Base-by-base conservation (phyloP, 495 filamentous ascomycete genomes). In the Hypoxylon cercidicola region DNA sequence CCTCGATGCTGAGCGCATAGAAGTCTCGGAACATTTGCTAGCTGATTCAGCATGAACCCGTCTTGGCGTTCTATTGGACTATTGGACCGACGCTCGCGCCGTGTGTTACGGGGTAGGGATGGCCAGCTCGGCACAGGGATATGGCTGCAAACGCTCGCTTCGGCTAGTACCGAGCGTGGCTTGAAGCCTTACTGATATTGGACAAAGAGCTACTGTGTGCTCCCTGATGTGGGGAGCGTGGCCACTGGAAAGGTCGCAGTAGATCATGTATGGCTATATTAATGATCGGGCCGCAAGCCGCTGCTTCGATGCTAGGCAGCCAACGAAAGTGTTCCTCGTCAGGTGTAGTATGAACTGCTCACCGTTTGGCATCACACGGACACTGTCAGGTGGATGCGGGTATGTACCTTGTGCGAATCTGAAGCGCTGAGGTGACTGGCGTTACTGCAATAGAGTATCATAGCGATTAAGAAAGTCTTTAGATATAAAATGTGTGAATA, bases 131-230 rank as follows among this genome's bases (percentile, higher is more conserved):
- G 52, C 25, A 11, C 10, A 12, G 37, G 46, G 28, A 23, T 5
- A 28, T 8, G 28, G 43, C 41, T 63, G 54, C 50, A 55, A 21
- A 20, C 30, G 19, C n/a, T 46, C 19, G 25, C 48, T 44, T 59
- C 64, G 59, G 55, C 8, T 60, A 35, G 43, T 41, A 15, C 59
- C 59, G 64, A 63, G 49, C 37, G 60, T 63, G 55, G 51, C 60
- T 55, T 45, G 43, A 60, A 55, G 54, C 65, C 60, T 50, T 68
- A 37, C 47, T 60, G 53, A 67, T 64, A 63, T 60, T 55, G 25
- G 25, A 34, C 25, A 4, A 10, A 15, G 28, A 49, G 25, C 30
- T 32, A 30, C 46, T 4, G 7, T 4, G 7, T 18, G n/a, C 28
- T 34, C 16, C 3, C 46, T 19, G 10, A 2, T 11, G 4, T 25